A percentile compares a stretch with the other conserved stretches of the same genome.
phyloP scores from a whole-genome alignment of 2,329 filamentous ascomycete genomes.

The Coniochaeta pulveracea region DNA sequence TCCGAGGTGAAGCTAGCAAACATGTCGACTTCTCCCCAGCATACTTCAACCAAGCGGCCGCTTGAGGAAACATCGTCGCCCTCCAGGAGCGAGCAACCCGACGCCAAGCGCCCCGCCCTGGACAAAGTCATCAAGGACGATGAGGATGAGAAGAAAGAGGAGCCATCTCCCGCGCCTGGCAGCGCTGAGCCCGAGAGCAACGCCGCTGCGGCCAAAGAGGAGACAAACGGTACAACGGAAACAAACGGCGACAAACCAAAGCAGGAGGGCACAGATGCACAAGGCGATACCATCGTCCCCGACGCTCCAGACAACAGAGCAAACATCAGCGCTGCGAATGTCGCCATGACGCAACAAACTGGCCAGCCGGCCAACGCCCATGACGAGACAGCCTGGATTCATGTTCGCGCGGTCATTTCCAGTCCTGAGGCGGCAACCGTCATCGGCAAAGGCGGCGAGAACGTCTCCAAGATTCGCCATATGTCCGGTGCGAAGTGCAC shows the following conservation, averaged over 20 bases:
- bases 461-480: conserved; percentile 91
- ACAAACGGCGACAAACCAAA: conserved; percentile 40
- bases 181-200: conserved; percentile 15
- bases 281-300: conserved; percentile 58
- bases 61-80: conserved; percentile 96
- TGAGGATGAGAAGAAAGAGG: conserved; percentile 27
- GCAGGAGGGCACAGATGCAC: conserved; percentile 26
- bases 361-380: conserved; percentile 46
- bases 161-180: conserved; percentile 14
- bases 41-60: conserved; percentile 76
- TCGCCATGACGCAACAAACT: conserved; percentile 24
- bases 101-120: conserved; percentile 91
- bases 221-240: conserved; percentile 37
- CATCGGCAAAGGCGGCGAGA: conserved; percentile 97
- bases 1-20: conserved; percentile 12
- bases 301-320: conserved; percentile 49
- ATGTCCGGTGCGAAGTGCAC: conserved; percentile 97
- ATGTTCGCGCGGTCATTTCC: conserved; percentile 92
- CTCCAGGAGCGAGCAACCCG: conserved; percentile 84
- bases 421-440: conserved; percentile 95
- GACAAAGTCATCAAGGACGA: conserved; percentile 78
- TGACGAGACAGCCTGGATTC: conserved; percentile 93
- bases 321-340: conserved; percentile 24
- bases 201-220: conserved; percentile 22
- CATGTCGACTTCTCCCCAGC: conserved; percentile 66